phyloP scores from a whole-genome alignment of 164 flowering plant genomes.

The Saururus chinensis region DNA sequence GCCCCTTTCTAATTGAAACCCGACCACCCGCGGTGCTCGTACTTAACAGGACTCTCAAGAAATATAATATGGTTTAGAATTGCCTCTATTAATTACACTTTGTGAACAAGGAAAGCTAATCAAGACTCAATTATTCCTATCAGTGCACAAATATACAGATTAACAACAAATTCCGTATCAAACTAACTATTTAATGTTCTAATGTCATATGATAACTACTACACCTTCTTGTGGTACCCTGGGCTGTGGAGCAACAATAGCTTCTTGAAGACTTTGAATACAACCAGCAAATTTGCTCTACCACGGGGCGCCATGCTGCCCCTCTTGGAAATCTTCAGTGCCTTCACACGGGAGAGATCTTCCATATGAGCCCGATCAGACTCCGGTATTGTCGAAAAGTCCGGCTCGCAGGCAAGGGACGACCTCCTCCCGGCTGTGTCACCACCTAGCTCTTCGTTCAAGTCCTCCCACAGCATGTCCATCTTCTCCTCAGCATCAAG shows the following conservation, averaged over 20 bases:
- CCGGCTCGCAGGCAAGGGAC: background rate
- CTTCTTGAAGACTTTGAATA: constrained; percentile 47
- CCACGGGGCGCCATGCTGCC: constrained; percentile 11
- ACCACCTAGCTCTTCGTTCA: constrained; percentile 36
- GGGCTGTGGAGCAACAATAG: constrained; percentile 34
- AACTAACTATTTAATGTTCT: too few species aligned
- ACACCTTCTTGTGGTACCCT: constrained; percentile 14
- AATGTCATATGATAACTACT: too few species aligned
- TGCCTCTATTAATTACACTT: too few species aligned
- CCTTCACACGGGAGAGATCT: constrained; percentile 18
- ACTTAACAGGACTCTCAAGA: too few species aligned
- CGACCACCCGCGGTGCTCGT: too few species aligned
- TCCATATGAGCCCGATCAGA: background rate
- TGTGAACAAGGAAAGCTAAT: too few species aligned
- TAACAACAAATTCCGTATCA: background rate
- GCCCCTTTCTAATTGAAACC: too few species aligned
- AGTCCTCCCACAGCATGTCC: constrained; percentile 66
- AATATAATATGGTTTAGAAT: too few species aligned
- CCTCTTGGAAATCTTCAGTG: constrained; percentile 22
- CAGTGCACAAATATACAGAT: too few species aligned
- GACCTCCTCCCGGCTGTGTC: background rate
- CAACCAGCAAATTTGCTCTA: constrained; percentile 24
- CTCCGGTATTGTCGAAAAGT: background rate
- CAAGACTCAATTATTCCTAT: too few species aligned
- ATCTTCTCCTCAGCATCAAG: constrained; percentile 41